These are phyloP conservation scores for Pisolithus tinctorius DNA, from an alignment of 768 basidiomycete species.

Conservation along the genomic window DNA sequence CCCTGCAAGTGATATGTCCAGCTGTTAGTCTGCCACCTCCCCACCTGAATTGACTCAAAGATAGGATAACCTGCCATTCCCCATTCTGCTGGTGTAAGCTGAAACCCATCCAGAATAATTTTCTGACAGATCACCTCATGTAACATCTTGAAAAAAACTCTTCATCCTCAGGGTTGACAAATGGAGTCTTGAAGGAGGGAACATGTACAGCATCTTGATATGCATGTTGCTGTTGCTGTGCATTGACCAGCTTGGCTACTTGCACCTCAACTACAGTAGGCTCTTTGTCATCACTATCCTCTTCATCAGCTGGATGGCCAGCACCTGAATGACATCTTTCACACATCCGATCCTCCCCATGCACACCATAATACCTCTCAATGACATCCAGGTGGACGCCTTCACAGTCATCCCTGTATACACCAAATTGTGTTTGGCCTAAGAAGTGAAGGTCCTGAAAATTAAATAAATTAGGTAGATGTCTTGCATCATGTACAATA, in stretches of 20 bases:
- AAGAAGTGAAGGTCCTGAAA: conserved; percentile 10
- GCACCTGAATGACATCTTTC: neutral
- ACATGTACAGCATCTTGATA: conserved; percentile 1
- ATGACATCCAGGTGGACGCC: conserved; percentile 12
- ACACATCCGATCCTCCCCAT: neutral
- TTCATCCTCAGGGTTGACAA: conserved; percentile 1
- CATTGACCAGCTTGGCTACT: neutral
- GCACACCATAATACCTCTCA: conserved; percentile 10
- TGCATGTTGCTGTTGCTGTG: conserved; percentile 1
- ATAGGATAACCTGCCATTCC: conserved; percentile 5
- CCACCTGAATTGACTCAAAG: conserved; percentile 6
- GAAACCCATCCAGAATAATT: conserved; percentile 7
- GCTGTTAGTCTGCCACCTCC: neutral
- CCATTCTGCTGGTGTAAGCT: conserved; percentile 13
- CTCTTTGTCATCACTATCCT: neutral
- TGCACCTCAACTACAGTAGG: no score
- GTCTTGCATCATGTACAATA: neutral
- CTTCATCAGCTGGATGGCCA: neutral
- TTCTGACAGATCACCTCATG: neutral
- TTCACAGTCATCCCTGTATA: conserved; percentile 11
- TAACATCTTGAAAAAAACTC: neutral
- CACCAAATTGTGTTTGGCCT: conserved; percentile 4
- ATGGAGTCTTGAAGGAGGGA: conserved; percentile 4
- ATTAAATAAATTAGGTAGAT: neutral
- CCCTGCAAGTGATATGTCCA: conserved; percentile 2